phyloP scores from a whole-genome alignment of 164 flowering plant genomes.

The Umbellularia californica region DNA sequence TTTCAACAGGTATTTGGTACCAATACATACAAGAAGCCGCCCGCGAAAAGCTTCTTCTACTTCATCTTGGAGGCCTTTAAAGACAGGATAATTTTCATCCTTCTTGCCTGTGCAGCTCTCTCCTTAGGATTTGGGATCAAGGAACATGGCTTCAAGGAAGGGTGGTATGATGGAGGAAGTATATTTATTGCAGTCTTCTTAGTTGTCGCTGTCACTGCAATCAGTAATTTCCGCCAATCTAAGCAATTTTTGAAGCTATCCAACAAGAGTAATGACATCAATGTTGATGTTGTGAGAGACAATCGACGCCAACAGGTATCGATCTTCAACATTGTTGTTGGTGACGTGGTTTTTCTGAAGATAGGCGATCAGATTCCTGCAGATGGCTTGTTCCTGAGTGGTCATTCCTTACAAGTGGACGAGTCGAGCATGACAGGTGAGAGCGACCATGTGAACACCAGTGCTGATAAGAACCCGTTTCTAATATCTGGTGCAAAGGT shows the following conservation, averaged over 20 bases:
- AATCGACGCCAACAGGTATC: conserved; percentile 31
- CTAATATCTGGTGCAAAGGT: conserved; percentile 39
- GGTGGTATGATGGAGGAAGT: conserved; percentile 55
- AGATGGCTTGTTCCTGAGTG: conserved; percentile 48
- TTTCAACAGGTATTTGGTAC: no score
- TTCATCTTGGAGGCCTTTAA: conserved; percentile 40
- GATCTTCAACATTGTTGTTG: conserved; percentile 42
- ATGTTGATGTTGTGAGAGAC: conserved; percentile 33
- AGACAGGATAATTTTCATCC: conserved; percentile 38
- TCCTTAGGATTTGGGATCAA: conserved; percentile 47
- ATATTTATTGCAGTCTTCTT: conserved; percentile 39
- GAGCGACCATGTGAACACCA: conserved; percentile 31
- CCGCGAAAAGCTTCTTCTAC: conserved; percentile 24
- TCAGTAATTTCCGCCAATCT: conserved; percentile 31
- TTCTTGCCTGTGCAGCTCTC: conserved; percentile 35
- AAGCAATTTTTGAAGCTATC: conserved; percentile 36
- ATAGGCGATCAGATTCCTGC: conserved; percentile 55
- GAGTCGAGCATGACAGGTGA: conserved; percentile 54
- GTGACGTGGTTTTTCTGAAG: conserved; percentile 39
- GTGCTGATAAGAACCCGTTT: conserved; percentile 21
- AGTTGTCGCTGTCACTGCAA: conserved; percentile 37
- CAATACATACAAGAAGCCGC: conserved; percentile 12
- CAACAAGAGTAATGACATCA: conserved; percentile 24
- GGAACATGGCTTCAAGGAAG: conserved; percentile 34
- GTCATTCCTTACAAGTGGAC: conserved; percentile 40